Base-by-base conservation (phyloP, 345 rosid species). In the Lagerstroemia speciosa region DNA sequence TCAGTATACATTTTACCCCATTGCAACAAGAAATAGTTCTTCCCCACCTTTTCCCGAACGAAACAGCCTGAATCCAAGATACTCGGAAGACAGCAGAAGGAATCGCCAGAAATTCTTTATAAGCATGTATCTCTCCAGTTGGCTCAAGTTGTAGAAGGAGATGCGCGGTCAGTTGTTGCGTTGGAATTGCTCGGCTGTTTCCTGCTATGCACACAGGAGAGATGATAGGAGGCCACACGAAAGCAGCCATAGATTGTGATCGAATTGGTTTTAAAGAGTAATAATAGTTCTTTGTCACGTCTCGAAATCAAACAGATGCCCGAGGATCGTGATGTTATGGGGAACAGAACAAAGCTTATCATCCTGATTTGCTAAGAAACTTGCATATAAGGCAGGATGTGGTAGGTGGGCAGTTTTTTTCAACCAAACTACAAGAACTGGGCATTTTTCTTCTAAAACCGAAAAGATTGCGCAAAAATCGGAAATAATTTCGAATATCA, bases 141-240 rank as follows among this genome's bases (percentile, higher is more conserved):
- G 32, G 63, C 34, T 29, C 63, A 58, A 27, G 20, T 30, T 27
- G 29, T 7, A 58, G 34, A 12, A 5, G 26, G 22, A n/a, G 60
- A 53, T 58, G 63, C 29, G 4, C 6, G 17, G 30, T 58, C 63
- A 65, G 20, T 43, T 38, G 26, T 43, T 65, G 67, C 52, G 67
- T 40, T 65, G 67, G 40, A 65, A 65, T 65, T 65, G 67, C 31
- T 65, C 67, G 50, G 67, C 45, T 65, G 67, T 6, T 36, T 65
- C 67, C 67, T 65, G 67, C 50, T 38, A 65, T 10, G n/a, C 33
- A 65, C 19, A 8, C 31, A 40, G 16, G 17, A 12, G 5, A 27
- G 29, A 10, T 27, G 32, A 58, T 19, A 58, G 63, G 19, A 8
- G 30, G 15, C 60, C 40, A 64, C 66, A 24, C 3, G 5, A 64